phyloP scores from a whole-genome alignment of 1,284 basidiomycete species.

The Trametes hirsuta region DNA sequence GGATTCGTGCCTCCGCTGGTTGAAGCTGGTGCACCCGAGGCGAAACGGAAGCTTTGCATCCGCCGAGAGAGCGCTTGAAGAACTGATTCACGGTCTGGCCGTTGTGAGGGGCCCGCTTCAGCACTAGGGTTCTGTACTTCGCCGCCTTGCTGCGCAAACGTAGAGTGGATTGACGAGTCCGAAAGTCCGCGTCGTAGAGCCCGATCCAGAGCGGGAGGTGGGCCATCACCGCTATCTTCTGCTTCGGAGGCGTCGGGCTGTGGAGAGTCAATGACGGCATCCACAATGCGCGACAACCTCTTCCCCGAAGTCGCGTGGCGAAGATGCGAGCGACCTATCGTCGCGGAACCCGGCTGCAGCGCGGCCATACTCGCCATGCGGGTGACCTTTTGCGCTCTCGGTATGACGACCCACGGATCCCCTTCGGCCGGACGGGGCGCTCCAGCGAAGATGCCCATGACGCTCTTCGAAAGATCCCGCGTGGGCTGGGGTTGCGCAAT shows the following conservation, averaged over 20 bases:
- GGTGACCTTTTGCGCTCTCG: constrained; percentile 32
- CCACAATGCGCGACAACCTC: constrained; percentile 32
- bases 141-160: constrained; percentile 63
- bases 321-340: constrained; percentile 31
- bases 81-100: constrained; percentile 49
- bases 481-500: constrained; percentile 16
- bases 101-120: constrained; percentile 7
- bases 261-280: constrained; percentile 33
- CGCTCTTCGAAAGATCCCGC: constrained; percentile 35
- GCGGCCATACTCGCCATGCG: constrained; percentile 18
- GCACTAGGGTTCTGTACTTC: constrained; percentile 20
- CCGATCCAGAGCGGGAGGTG: constrained; percentile 54
- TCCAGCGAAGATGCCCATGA: constrained; percentile 86
- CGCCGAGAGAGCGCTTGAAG: constrained; percentile 54
- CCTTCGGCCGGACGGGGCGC: constrained; percentile 53
- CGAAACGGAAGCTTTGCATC: constrained; percentile 46
- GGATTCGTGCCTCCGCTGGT: constrained; percentile 11
- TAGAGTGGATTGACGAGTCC: constrained; percentile 89
- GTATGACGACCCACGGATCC: constrained; percentile 72
- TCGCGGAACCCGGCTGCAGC: constrained; percentile 22
- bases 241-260: constrained; percentile 51
- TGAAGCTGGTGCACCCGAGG: constrained; percentile 5
- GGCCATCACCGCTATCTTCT: constrained; percentile 52
- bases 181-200: constrained; percentile 81
- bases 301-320: constrained; percentile 21